Percentiles rank a stretch among this genome's conserved stretches.
Evolutionary conservation across 2,329 filamentous ascomycete species (phyloP).

Genomic region (Aspergillus ruber): DNA sequence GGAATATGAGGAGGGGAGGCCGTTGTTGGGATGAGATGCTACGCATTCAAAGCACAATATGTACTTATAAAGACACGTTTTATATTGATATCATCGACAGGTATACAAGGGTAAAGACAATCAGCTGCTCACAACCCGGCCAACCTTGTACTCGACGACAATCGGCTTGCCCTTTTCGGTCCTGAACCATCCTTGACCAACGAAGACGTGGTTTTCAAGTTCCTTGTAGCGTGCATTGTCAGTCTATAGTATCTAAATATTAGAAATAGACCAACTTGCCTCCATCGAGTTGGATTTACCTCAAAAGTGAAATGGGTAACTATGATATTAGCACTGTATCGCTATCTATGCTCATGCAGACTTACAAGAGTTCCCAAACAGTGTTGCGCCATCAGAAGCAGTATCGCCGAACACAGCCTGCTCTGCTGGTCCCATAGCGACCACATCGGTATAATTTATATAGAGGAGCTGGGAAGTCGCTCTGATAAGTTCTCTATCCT

Average conservation of each 20-base stretch:
- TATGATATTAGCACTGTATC: conserved; percentile 9
- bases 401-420: conserved; percentile 26
- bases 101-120: not conserved
- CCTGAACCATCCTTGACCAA: conserved; percentile 36
- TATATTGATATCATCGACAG: not conserved
- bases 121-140: conserved; percentile 27
- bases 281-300: conserved; percentile 13
- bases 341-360: conserved; percentile 1
- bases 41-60: not conserved
- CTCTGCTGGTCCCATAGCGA: conserved; percentile 29
- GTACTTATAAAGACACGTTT: not conserved
- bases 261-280: not conserved
- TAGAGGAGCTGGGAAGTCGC: conserved; percentile 25
- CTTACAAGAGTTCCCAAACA: conserved; percentile 37
- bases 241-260: conserved; percentile 21
- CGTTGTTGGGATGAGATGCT: conserved; percentile 16
- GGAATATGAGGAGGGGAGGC: conserved; percentile 17
- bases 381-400: conserved; percentile 27
- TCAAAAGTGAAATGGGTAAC: conserved; percentile 34
- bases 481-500: not conserved
- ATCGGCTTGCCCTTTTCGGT: conserved; percentile 29
- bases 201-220: conserved; percentile 36
- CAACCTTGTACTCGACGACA: conserved; percentile 39
- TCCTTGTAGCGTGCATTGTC: conserved; percentile 37
- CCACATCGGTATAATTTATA: conserved; percentile 36